Conservation (phyloP, 208 protist species). For the Trypanosoma cruzi region DNA sequence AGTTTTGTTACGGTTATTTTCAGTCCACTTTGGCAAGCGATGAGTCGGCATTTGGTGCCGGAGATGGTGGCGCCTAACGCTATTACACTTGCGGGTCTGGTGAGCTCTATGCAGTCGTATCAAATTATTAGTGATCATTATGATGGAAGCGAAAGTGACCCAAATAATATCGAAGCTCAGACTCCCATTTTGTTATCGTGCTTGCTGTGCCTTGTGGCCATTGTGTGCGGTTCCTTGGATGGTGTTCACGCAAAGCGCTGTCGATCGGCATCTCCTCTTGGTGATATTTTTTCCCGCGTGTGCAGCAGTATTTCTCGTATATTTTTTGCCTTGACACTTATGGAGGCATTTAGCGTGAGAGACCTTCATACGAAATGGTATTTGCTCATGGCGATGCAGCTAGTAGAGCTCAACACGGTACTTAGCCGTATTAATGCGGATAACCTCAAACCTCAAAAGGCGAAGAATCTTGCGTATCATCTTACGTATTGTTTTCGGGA, state of each 20-base stretch:
- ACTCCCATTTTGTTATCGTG: slow-evolving; percentile 66
- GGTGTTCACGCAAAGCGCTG: slow-evolving; percentile 83
- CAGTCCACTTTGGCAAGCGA: slow-evolving; percentile 56
- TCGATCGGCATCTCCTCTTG: slow-evolving; percentile 78
- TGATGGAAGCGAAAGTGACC: not conserved
- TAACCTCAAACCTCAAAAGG: slow-evolving; percentile 73
- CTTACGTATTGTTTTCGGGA: slow-evolving; percentile 82
- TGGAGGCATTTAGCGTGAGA: slow-evolving; percentile 70
- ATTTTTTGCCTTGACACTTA: slow-evolving; percentile 82
- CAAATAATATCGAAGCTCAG: slow-evolving; percentile 44
- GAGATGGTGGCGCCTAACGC: slow-evolving; percentile 92
- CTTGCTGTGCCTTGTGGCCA: slow-evolving; percentile 61
- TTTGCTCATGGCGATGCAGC: slow-evolving; percentile 66
- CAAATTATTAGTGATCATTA: slow-evolving; percentile 86
- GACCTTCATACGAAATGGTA: slow-evolving; percentile 78
- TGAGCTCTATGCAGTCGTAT: slow-evolving; percentile 86
- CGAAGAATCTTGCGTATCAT: slow-evolving; percentile 79
- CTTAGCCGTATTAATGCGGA: slow-evolving; percentile 84
- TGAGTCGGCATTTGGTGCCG: slow-evolving; percentile 60
- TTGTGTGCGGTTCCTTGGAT: slow-evolving; percentile 75
- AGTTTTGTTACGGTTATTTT: slow-evolving; percentile 83
- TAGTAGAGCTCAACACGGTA: slow-evolving; percentile 87
- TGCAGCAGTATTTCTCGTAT: slow-evolving; percentile 78
- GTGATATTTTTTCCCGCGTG: slow-evolving; percentile 86
- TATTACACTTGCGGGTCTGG: slow-evolving; percentile 81